A percentile compares a stretch with the other conserved stretches of the same genome.
Conservation (phyloP, 495 filamentous ascomycete genomes). For the Lophiostoma macrostomum region DNA sequence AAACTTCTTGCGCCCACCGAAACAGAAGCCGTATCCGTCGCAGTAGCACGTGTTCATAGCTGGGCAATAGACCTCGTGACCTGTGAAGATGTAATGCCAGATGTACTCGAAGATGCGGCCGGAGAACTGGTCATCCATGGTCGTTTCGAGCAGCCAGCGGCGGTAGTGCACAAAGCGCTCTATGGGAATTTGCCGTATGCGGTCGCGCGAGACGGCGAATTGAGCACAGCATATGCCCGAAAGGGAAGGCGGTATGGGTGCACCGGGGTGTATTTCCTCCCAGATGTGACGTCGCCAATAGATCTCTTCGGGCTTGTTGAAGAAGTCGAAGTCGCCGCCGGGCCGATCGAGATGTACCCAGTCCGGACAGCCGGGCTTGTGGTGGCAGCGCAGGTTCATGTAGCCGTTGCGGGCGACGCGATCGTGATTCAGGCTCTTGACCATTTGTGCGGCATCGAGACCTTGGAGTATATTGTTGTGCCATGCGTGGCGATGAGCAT, state of each 20-base stretch:
- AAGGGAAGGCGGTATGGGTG: constrained; percentile 28
- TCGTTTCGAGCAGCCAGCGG: constrained; percentile 61
- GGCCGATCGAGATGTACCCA: constrained; percentile 50
- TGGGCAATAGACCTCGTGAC: constrained; percentile 54
- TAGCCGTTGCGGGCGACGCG: constrained; percentile 58
- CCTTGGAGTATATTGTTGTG: constrained; percentile 48
- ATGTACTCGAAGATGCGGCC: constrained; percentile 70
- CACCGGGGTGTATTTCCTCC: constrained; percentile 34
- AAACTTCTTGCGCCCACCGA: constrained; percentile 55
- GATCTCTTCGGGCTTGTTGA: constrained; percentile 33
- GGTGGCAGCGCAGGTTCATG: constrained; percentile 63
- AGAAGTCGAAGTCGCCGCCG: constrained; percentile 30
- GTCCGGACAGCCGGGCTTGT: constrained; percentile 60
- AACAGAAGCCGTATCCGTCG: constrained; percentile 68
- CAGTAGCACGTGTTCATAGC: constrained; percentile 66
- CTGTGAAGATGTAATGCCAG: constrained; percentile 63
- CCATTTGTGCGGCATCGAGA: constrained; percentile 52
- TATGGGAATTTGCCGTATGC: constrained; percentile 51
- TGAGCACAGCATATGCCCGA: constrained; percentile 55
- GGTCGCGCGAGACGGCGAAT: constrained; percentile 45
- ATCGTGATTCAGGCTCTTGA: constrained; percentile 52
- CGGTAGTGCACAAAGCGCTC: constrained; percentile 60
- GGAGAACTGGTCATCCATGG: constrained; percentile 58
- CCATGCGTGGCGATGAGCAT: constrained; percentile 34
- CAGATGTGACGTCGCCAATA: constrained; percentile 29